Conservation (phyloP, 1,139 yeast genomes). For the Magnusiomyces sp. region DNA sequence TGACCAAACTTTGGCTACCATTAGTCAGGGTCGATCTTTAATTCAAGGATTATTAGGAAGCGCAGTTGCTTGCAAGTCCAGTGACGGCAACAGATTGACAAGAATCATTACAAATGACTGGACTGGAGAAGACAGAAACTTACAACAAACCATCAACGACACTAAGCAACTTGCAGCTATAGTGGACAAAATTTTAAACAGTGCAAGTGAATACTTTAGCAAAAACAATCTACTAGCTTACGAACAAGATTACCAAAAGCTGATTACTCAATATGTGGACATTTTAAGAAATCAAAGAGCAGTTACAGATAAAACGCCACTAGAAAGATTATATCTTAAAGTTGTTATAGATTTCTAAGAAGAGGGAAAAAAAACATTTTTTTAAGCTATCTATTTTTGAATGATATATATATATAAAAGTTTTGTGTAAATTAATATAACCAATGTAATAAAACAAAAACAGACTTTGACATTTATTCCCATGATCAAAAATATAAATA, state of each 20-base stretch:
- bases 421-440: no score
- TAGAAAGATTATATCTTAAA: slow-evolving; percentile 18
- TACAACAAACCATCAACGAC: neutral
- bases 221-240: slow-evolving; percentile 16
- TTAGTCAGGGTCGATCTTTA: neutral
- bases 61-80: slow-evolving; percentile 1
- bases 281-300: slow-evolving; percentile 21
- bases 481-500: no score
- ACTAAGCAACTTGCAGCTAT: slow-evolving; percentile 14
- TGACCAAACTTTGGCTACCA: slow-evolving; percentile 5
- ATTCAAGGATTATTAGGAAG: slow-evolving; percentile 1
- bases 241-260: slow-evolving; percentile 21
- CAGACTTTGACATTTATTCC: no score
- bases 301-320: slow-evolving; percentile 19
- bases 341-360: no score
- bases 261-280: slow-evolving; percentile 23
- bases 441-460: no score
- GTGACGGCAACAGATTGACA: slow-evolving; percentile 6
- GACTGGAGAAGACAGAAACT: neutral
- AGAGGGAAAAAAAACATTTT: no score
- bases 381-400: no score
- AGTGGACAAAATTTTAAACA: slow-evolving; percentile 16
- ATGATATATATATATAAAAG: no score
- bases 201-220: slow-evolving; percentile 13
- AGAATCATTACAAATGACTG: slow-evolving; percentile 1